Conservation (phyloP, 805 yeast species). For the Myxozyma udenii region DNA sequence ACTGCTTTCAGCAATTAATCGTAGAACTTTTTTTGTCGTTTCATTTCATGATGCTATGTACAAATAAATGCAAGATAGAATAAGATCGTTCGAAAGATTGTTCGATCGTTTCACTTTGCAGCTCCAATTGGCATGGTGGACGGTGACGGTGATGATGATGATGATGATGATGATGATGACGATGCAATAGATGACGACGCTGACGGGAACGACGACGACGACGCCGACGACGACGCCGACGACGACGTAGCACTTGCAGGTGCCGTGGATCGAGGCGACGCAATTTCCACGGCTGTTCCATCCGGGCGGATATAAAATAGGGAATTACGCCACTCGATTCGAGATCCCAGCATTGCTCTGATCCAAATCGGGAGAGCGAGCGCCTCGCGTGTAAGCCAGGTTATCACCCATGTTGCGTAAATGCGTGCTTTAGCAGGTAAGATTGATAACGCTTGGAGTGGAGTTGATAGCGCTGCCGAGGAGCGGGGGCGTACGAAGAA, state of each 20-base stretch:
- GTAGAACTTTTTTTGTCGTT: too few relatives aligned
- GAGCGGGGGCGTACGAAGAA: conserved; percentile 25
- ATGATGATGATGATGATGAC: too few relatives aligned
- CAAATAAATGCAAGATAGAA: too few relatives aligned
- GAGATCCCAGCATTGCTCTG: conserved; percentile 71
- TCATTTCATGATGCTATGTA: too few relatives aligned
- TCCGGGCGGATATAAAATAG: conserved; percentile 72
- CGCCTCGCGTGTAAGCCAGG: conserved; percentile 68
- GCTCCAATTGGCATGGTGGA: too few relatives aligned
- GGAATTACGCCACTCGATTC: conserved; percentile 63
- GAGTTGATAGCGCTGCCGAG: conserved; percentile 34
- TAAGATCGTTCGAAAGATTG: too few relatives aligned
- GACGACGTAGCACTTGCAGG: neutral
- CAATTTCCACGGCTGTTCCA: conserved; percentile 65
- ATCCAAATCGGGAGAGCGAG: conserved; percentile 84
- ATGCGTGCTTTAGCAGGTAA: neutral
- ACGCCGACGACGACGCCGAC: neutral
- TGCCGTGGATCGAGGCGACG: neutral
- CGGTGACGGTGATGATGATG: too few relatives aligned
- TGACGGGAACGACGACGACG: neutral
- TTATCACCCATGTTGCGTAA: conserved; percentile 38
- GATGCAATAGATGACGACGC: too few relatives aligned
- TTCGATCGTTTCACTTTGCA: too few relatives aligned
- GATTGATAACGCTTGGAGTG: neutral
- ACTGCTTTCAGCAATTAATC: too few relatives aligned